A percentile compares a stretch with the other conserved stretches of the same genome.
Evolutionary conservation across 768 basidiomycete species (phyloP).

Genomic region (Boletus subcaerulescens): DNA sequence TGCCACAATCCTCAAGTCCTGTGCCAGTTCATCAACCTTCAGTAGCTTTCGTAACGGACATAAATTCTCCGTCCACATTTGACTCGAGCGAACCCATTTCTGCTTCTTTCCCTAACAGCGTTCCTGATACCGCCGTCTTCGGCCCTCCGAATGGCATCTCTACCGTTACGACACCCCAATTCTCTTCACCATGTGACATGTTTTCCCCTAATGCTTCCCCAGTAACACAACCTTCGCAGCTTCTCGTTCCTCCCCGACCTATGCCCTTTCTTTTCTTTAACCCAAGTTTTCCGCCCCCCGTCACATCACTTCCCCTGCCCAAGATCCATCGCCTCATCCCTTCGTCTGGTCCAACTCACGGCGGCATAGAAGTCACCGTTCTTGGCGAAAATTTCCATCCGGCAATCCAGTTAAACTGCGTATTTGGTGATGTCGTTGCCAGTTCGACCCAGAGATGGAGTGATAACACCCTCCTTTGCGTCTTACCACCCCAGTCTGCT

Average conservation of each 20-base stretch:
- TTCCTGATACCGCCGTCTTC: slow-evolving; percentile 13
- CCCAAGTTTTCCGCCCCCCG: slow-evolving; percentile 44
- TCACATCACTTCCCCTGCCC: slow-evolving; percentile 53
- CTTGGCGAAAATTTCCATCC: slow-evolving; percentile 89
- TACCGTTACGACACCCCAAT: slow-evolving; percentile 12
- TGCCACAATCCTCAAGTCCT: slow-evolving; percentile 17
- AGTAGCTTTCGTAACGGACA: slow-evolving; percentile 1
- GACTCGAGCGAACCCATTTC: slow-evolving; percentile 7
- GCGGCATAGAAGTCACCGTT: slow-evolving; percentile 93
- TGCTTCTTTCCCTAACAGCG: slow-evolving; percentile 5
- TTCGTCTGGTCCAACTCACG: slow-evolving; percentile 79
- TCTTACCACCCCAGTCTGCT: slow-evolving; percentile 76
- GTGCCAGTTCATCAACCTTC: slow-evolving; percentile 5
- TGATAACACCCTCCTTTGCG: slow-evolving; percentile 88
- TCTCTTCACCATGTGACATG: slow-evolving; percentile 17
- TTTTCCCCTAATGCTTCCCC: slow-evolving; percentile 16
- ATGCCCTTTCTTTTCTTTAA: slow-evolving; percentile 66
- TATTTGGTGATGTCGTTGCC: slow-evolving; percentile 82
- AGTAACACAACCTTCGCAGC: slow-evolving; percentile 18
- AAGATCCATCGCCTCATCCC: slow-evolving; percentile 86
- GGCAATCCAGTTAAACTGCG: slow-evolving; percentile 63
- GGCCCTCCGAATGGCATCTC: slow-evolving; percentile 13
- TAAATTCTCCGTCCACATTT: slow-evolving; percentile 4
- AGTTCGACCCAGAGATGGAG: slow-evolving; percentile 90
- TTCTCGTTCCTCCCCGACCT: slow-evolving; percentile 35